phyloP scores from a whole-genome alignment of 371 early-diverging fungal species.

The Rhizopus sp. region DNA sequence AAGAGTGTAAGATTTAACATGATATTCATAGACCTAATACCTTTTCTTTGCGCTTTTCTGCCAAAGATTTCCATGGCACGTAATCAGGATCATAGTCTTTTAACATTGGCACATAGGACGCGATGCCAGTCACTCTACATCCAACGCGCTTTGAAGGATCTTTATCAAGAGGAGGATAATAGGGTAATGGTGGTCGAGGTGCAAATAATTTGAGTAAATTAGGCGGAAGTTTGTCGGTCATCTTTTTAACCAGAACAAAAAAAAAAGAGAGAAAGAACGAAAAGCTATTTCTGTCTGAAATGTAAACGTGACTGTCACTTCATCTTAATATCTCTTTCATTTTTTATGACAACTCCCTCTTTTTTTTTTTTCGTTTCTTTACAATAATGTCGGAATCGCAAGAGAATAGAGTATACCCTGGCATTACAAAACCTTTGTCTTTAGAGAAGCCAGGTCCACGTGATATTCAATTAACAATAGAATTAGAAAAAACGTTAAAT shows the following conservation, averaged over 20 bases:
- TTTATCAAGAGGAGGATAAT: slow-evolving; percentile 74
- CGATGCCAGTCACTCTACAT: slow-evolving; percentile 67
- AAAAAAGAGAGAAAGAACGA: background rate
- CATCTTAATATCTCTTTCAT: slow-evolving; percentile 1
- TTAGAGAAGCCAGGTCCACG: slow-evolving; percentile 25
- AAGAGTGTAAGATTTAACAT: background rate
- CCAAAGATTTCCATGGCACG: slow-evolving; percentile 72
- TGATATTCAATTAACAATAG: slow-evolving; percentile 31
- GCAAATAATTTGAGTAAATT: slow-evolving; percentile 89
- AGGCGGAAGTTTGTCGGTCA: slow-evolving; percentile 83
- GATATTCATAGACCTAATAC: slow-evolving; percentile 35
- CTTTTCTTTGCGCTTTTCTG: slow-evolving; percentile 71
- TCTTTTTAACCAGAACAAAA: slow-evolving; percentile 21
- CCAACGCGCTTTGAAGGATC: slow-evolving; percentile 68
- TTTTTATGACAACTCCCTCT: background rate
- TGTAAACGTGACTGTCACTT: background rate
- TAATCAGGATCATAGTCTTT: slow-evolving; percentile 73
- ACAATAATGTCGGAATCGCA: background rate
- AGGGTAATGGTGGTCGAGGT: slow-evolving; percentile 85
- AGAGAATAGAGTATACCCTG: slow-evolving; percentile 10
- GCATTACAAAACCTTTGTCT: slow-evolving; percentile 23
- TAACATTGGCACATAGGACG: slow-evolving; percentile 61
- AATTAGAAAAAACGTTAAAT: slow-evolving; percentile 13
- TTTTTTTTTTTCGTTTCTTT: background rate
- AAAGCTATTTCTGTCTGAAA: background rate